Evolutionary conservation across 148 eudicot genomes (phyloP).

Genomic region (Chenopodium album): DNA sequence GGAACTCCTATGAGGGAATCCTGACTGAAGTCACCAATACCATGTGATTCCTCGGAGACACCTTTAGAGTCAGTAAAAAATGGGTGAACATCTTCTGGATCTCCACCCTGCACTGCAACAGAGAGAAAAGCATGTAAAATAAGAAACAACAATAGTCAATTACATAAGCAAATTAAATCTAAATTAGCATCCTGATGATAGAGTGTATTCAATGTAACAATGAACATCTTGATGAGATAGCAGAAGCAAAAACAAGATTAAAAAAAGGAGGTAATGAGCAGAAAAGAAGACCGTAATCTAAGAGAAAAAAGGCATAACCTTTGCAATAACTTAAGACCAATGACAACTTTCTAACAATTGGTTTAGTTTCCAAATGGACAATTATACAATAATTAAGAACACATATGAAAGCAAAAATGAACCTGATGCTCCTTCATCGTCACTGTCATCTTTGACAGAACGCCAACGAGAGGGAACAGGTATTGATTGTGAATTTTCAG

Average conservation of each 20-base stretch:
- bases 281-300: neutral
- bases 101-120: conserved; percentile 38
- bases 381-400: neutral
- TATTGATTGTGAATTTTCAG: conserved; percentile 20
- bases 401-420: neutral
- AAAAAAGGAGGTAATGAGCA: too few species aligned
- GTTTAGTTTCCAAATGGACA: neutral
- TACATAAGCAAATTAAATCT: neutral
- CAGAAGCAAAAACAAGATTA: neutral
- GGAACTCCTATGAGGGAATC: conserved; percentile 48
- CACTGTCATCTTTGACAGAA: conserved; percentile 24
- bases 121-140: conserved; percentile 12
- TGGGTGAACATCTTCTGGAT: conserved; percentile 40
- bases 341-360: neutral
- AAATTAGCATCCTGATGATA: neutral
- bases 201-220: neutral
- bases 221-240: too few species aligned
- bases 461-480: conserved; percentile 5
- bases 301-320: neutral
- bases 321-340: neutral
- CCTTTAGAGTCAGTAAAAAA: conserved; percentile 43
- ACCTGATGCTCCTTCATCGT: conserved; percentile 43
- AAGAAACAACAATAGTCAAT: neutral
- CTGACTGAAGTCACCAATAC: conserved; percentile 25
- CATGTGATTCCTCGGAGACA: conserved; percentile 23